These are phyloP conservation scores for Staphylotrichum tortipilum DNA, from an alignment of 495 filamentous ascomycete species.

Conservation along the genomic window DNA sequence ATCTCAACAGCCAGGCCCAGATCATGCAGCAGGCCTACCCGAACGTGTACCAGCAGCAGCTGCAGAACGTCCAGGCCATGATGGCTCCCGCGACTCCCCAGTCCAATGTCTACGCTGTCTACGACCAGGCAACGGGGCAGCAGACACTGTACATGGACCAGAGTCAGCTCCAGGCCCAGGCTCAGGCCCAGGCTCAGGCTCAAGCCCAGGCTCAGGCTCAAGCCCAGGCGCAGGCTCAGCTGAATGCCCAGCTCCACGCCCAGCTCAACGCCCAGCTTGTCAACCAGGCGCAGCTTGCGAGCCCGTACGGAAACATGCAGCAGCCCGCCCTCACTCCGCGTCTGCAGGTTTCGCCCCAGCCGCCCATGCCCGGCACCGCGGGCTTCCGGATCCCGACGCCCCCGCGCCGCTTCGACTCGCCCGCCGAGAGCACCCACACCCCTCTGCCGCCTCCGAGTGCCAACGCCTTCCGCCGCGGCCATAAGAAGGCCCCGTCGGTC, in stretches of 20 bases:
- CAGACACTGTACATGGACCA: slow-evolving; percentile 55
- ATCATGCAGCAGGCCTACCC: slow-evolving; percentile 35
- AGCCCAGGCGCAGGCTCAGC: slow-evolving; percentile 33
- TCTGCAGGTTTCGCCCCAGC: slow-evolving; percentile 74
- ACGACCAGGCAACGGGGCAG: slow-evolving; percentile 75
- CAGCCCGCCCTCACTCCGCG: slow-evolving; percentile 43
- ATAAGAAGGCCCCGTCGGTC: slow-evolving; percentile 84
- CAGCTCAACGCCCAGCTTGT: slow-evolving; percentile 27
- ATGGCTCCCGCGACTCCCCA: slow-evolving; percentile 36
- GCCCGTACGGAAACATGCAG: slow-evolving; percentile 24
- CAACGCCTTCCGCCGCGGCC: slow-evolving; percentile 81
- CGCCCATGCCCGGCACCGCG: slow-evolving; percentile 42
- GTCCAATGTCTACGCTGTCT: slow-evolving; percentile 65
- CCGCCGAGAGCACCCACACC: slow-evolving; percentile 53
- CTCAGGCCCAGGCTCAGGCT: slow-evolving; percentile 26
- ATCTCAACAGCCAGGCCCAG: slow-evolving; percentile 42
- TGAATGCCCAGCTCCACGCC: slow-evolving; percentile 32
- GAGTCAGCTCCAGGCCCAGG: slow-evolving; percentile 38
- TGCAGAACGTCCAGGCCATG: slow-evolving; percentile 60
- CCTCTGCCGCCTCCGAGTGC: slow-evolving; percentile 73
- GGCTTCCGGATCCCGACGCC: slow-evolving; percentile 55
- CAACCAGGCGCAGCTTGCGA: slow-evolving; percentile 25
- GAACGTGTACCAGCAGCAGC: slow-evolving; percentile 38
- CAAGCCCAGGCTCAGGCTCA: background rate
- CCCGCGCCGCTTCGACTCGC: slow-evolving; percentile 52